A percentile compares a stretch with the other conserved stretches of the same genome.
These are phyloP conservation scores for Cytospora leucostoma DNA, from an alignment of 2,329 filamentous ascomycete genomes.

Conservation along the genomic window DNA sequence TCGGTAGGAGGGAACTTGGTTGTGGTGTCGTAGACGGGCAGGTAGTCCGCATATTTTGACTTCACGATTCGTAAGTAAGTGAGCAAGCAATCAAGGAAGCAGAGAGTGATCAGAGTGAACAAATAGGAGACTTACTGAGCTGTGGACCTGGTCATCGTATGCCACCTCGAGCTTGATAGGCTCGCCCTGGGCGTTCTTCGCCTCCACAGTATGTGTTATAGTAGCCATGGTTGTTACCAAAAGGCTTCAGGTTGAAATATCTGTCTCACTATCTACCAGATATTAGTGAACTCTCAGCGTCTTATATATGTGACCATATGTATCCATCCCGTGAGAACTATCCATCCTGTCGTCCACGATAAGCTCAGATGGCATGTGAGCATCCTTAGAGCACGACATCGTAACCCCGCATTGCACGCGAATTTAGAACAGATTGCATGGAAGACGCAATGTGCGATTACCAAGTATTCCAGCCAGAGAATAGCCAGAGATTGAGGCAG, in stretches of 20 bases:
- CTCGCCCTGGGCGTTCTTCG: conserved; percentile 3
- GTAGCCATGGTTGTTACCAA: neutral
- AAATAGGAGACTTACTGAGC: neutral
- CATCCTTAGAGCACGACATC: conserved; percentile 4
- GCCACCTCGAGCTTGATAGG: conserved; percentile 10
- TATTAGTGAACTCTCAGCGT: rapidly evolving
- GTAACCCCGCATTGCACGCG: conserved; percentile 14
- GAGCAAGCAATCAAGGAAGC: neutral
- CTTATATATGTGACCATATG: neutral
- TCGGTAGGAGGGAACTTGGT: conserved; percentile 35
- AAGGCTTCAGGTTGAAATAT: neutral
- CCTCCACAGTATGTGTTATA: conserved; percentile 8
- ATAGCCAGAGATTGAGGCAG: too few species aligned
- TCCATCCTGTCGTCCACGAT: too few species aligned
- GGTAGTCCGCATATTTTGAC: conserved; percentile 39
- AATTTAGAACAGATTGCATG: conserved; percentile 7
- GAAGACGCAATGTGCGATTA: conserved; percentile 3
- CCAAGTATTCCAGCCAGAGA: too few species aligned
- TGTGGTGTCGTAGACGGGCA: conserved; percentile 39
- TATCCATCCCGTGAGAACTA: too few species aligned
- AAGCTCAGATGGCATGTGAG: neutral
- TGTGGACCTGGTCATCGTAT: conserved; percentile 8
- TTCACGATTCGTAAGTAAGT: conserved; percentile 4
- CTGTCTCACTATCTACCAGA: neutral
- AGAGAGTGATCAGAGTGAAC: too few species aligned